These are phyloP conservation scores for Uronychia setigera DNA, from an alignment of 73 alveolate genomes.

Conservation along the genomic window DNA sequence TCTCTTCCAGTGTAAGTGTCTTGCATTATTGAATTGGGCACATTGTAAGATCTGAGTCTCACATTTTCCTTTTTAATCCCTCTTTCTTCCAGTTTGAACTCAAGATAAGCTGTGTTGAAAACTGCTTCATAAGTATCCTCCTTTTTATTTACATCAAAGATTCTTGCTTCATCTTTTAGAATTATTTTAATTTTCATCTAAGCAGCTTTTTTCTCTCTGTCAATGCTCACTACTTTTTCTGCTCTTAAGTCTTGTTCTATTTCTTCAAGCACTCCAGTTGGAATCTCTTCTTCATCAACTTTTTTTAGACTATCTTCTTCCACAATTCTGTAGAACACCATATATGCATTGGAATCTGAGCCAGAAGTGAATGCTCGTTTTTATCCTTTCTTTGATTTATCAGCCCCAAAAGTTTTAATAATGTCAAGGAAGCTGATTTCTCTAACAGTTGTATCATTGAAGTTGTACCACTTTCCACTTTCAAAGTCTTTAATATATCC, in stretches of 20 bases:
- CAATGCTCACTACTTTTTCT: not conserved
- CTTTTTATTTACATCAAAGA: slow-evolving; percentile 20
- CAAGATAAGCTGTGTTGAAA: slow-evolving; percentile 2
- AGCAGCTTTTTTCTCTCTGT: slow-evolving; percentile 9
- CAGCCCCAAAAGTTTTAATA: slow-evolving; percentile 80
- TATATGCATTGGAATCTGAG: slow-evolving; percentile 80
- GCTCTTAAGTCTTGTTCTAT: not conserved
- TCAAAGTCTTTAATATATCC: slow-evolving; percentile 93
- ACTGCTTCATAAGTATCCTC: slow-evolving; percentile 18
- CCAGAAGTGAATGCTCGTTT: not conserved
- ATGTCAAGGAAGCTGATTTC: slow-evolving; percentile 71
- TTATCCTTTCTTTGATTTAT: slow-evolving; percentile 9
- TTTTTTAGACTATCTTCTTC: slow-evolving; percentile 9
- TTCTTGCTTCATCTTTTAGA: slow-evolving; percentile 16
- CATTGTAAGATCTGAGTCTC: slow-evolving; percentile 32
- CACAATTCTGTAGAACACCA: slow-evolving; percentile 82
- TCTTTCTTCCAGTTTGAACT: slow-evolving; percentile 5
- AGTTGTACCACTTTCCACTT: slow-evolving; percentile 90
- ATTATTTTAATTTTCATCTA: slow-evolving; percentile 34
- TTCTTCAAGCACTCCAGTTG: slow-evolving; percentile 12
- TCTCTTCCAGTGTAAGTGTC: slow-evolving; percentile 50
- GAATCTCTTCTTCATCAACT: slow-evolving; percentile 4
- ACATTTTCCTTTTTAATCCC: not conserved
- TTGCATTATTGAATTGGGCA: slow-evolving; percentile 21
- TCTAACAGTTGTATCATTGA: slow-evolving; percentile 88